Percentiles rank a stretch among this genome's conserved stretches.
Evolutionary conservation across 2,329 filamentous ascomycete species (phyloP).

Genomic region (Fusarium virguliforme): DNA sequence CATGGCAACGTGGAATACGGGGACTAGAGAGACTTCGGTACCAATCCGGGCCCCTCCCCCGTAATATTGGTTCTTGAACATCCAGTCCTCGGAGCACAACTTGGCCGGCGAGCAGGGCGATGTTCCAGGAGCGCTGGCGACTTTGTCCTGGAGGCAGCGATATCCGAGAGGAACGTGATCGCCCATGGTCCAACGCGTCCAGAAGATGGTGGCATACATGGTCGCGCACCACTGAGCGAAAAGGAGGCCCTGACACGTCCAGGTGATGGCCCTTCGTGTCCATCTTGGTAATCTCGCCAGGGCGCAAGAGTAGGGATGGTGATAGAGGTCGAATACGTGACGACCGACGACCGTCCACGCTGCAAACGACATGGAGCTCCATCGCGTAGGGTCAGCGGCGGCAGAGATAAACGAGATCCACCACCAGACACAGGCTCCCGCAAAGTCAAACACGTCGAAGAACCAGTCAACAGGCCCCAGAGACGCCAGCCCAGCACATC

Average conservation of each 20-base stretch:
- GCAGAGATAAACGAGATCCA: background rate
- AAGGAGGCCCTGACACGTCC: background rate
- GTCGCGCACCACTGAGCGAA: background rate
- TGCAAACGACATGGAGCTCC: constrained; percentile 1
- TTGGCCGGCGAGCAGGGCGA: background rate
- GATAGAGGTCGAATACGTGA: background rate
- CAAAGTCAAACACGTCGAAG: constrained; percentile 1
- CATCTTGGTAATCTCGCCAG: background rate
- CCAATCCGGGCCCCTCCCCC: too few relatives aligned
- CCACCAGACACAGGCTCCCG: background rate
- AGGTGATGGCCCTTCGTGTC: background rate
- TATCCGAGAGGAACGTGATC: background rate
- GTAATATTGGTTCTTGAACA: background rate
- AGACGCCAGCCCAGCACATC: background rate
- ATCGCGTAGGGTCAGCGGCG: background rate
- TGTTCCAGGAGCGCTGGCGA: background rate
- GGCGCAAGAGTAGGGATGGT: background rate
- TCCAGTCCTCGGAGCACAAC: background rate
- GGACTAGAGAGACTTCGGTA: background rate
- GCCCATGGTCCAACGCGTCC: background rate
- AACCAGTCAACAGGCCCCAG: background rate
- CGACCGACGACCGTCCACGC: background rate
- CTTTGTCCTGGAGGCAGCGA: background rate
- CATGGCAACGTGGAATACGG: background rate
- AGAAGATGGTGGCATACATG: background rate